Conservation (phyloP, 306 rosid genomes). For the Elaeagnus macrophylla region DNA sequence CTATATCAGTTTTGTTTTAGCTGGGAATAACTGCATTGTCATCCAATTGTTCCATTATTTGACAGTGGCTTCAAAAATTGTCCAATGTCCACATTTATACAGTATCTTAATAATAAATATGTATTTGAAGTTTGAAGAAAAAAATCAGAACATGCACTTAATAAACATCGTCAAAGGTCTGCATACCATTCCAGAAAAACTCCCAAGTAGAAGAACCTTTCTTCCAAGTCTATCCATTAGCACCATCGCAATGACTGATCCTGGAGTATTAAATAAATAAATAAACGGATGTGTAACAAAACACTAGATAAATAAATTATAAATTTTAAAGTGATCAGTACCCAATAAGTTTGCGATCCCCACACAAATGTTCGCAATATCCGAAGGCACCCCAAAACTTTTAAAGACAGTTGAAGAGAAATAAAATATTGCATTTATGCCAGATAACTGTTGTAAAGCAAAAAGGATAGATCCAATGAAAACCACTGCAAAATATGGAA, state of each 20-base stretch:
- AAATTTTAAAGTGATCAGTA: conserved; percentile 21
- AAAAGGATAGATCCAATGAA: conserved; percentile 74
- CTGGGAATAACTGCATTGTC: no score
- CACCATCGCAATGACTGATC: conserved; percentile 64
- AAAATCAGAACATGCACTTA: no score
- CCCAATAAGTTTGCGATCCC: conserved; percentile 70
- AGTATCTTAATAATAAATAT: no score
- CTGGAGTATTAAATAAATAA: conserved; percentile 31
- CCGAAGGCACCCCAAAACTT: conserved; percentile 64
- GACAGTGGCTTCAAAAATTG: no score
- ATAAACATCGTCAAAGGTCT: no score
- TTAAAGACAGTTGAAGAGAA: conserved; percentile 75
- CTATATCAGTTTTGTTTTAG: no score
- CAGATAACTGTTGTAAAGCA: conserved; percentile 87
- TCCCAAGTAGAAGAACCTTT: conserved; percentile 65
- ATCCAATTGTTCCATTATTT: no score
- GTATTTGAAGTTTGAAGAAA: no score
- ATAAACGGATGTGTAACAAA: conserved; percentile 14
- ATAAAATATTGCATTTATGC: conserved; percentile 83
- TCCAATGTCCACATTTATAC: no score
- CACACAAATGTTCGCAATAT: conserved; percentile 51
- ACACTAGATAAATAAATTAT: conserved; percentile 6
- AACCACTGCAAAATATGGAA: conserved; percentile 67
- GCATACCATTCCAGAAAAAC: conserved; percentile 74
- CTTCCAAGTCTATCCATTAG: conserved; percentile 89